Evolutionary conservation across 495 filamentous ascomycete genomes (phyloP).

Genomic region (Daldinia decipiens): DNA sequence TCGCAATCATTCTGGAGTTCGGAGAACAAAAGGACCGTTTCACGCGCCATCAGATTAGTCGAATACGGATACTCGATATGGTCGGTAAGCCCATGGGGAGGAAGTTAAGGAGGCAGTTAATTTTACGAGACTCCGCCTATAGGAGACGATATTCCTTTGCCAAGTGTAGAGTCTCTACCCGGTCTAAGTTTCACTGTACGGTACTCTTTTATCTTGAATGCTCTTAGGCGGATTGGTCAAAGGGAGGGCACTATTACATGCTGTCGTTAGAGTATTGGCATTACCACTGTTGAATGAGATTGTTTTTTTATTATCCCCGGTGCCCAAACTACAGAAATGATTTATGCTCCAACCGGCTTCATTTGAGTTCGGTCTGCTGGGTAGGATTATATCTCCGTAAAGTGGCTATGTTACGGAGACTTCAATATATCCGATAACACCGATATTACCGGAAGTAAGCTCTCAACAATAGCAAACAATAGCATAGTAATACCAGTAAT

Average conservation of each 20-base stretch:
- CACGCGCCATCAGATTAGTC: slow-evolving; percentile 17
- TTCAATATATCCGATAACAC: background rate
- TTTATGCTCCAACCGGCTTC: background rate
- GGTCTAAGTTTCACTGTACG: slow-evolving; percentile 21
- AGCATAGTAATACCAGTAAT: no score
- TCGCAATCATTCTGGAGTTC: slow-evolving; percentile 44
- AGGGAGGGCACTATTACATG: slow-evolving; percentile 35
- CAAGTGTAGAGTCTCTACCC: slow-evolving; percentile 21
- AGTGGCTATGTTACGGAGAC: background rate
- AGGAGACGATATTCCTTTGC: slow-evolving; percentile 26
- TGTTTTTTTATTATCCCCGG: slow-evolving; percentile 26
- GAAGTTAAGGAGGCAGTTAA: slow-evolving; percentile 28
- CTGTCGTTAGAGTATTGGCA: slow-evolving; percentile 37
- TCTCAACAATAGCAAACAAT: no score
- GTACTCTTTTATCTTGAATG: slow-evolving; percentile 37
- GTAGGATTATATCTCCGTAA: background rate
- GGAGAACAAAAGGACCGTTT: slow-evolving; percentile 32
- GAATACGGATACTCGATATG: slow-evolving; percentile 21
- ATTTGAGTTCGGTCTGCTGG: background rate
- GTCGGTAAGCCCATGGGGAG: slow-evolving; percentile 10
- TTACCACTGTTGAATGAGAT: slow-evolving; percentile 42
- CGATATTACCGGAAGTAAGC: background rate
- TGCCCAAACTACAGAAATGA: background rate
- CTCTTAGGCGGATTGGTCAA: slow-evolving; percentile 37
- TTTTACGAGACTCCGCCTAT: slow-evolving; percentile 26